Percentiles rank a stretch among this genome's conserved stretches.
phyloP scores from a whole-genome alignment of 2,329 filamentous ascomycete genomes.

The Colletotrichum sp. region DNA sequence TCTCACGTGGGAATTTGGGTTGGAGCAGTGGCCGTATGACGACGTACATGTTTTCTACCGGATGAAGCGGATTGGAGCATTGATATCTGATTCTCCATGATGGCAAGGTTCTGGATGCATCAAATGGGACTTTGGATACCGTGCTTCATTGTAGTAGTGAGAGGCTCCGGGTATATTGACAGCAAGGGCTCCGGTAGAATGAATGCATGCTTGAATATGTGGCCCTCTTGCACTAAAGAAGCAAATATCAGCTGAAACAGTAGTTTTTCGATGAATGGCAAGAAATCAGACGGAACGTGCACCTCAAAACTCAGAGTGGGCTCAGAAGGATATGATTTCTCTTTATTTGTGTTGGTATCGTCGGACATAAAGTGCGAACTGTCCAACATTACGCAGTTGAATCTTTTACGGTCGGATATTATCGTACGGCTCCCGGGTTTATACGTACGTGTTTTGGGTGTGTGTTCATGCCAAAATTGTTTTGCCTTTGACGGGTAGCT shows the following conservation, averaged over 20 bases:
- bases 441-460: too few species aligned
- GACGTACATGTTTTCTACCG: background rate
- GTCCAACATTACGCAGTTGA: background rate
- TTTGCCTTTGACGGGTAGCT: too few species aligned
- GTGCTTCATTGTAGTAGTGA: too few species aligned
- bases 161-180: too few species aligned
- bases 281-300: background rate
- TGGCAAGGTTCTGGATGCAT: fast-evolving
- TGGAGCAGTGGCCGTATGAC: background rate
- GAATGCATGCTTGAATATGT: too few species aligned
- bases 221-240: background rate
- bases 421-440: too few species aligned
- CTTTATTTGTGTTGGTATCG: background rate
- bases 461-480: too few species aligned
- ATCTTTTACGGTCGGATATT: background rate
- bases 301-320: background rate
- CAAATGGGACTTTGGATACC: too few species aligned
- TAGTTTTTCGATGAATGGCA: too few species aligned
- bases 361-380: background rate
- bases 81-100: too few species aligned
- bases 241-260: background rate
- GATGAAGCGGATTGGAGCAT: background rate
- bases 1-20: background rate
- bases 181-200: too few species aligned
- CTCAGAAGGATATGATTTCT: background rate